Conservation (phyloP, 352 stramenopile genomes). For the Phytopythium sindhum region DNA sequence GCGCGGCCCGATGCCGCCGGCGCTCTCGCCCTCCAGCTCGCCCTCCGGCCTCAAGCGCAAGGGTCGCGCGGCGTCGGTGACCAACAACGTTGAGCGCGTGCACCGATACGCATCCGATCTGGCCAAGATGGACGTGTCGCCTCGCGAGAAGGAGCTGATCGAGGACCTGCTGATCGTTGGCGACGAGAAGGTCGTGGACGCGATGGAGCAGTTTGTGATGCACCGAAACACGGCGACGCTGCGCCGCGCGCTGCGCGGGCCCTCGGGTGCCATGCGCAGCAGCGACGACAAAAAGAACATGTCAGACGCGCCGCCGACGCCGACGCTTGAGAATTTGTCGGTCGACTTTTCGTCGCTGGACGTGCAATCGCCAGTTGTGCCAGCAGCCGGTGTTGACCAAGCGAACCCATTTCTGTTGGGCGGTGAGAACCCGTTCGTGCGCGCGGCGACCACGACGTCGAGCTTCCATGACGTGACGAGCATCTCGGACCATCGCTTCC, state of each 20-base stretch:
- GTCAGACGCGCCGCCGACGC: constrained; percentile 1
- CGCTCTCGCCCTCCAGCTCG: constrained; percentile 35
- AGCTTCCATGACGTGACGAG: constrained; percentile 20
- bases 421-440: constrained; percentile 40
- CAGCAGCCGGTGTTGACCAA: constrained; percentile 10
- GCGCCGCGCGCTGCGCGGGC: constrained; percentile 46
- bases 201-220: constrained; percentile 74
- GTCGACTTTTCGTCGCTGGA: constrained; percentile 51
- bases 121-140: constrained; percentile 68
- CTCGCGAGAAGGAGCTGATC: constrained; percentile 53
- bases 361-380: constrained; percentile 34
- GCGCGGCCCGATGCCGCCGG: not conserved
- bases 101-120: constrained; percentile 64
- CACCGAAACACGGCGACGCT: constrained; percentile 51
- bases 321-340: constrained; percentile 49
- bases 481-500: constrained; percentile 18
- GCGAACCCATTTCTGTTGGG: constrained; percentile 45
- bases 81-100: constrained; percentile 62
- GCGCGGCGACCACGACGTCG: constrained; percentile 15
- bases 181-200: constrained; percentile 72
- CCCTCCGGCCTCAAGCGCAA: constrained; percentile 66
- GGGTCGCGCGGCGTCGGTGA: constrained; percentile 59
- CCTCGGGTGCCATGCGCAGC: constrained; percentile 9
- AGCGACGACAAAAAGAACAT: constrained; percentile 13
- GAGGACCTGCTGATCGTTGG: constrained; percentile 69